Evolutionary conservation across 2,329 filamentous ascomycete genomes (phyloP).

Genomic region (Hortaea werneckii): DNA sequence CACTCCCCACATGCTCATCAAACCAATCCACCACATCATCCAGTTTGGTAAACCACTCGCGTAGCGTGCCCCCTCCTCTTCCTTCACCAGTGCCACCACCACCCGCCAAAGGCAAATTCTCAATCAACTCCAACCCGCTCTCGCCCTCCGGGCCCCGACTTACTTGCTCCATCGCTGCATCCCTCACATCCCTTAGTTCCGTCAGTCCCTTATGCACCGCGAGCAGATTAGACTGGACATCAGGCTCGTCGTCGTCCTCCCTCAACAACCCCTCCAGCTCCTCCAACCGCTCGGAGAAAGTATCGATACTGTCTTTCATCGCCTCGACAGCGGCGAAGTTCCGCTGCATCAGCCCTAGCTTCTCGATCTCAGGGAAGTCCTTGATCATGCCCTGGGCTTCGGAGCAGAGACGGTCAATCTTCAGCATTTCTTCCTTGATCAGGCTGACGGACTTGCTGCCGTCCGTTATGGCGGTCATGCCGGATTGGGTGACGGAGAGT

Average conservation of each 20-base stretch:
- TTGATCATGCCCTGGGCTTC: slow-evolving; percentile 96
- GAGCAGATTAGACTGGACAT: slow-evolving; percentile 86
- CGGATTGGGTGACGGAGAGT: slow-evolving; percentile 85
- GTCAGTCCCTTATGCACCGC: slow-evolving; percentile 87
- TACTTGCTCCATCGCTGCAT: slow-evolving; percentile 96
- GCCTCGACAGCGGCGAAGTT: slow-evolving; percentile 91
- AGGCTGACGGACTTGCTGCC: slow-evolving; percentile 83
- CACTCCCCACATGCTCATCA: slow-evolving; percentile 81
- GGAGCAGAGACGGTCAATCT: slow-evolving; percentile 93
- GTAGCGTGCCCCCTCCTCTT: slow-evolving; percentile 52
- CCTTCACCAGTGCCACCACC: too few relatives aligned
- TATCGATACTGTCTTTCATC: slow-evolving; percentile 85
- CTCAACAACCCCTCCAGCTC: slow-evolving; percentile 68
- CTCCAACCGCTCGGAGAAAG: slow-evolving; percentile 67
- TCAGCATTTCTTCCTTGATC: slow-evolving; percentile 98
- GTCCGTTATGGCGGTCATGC: slow-evolving; percentile 79
- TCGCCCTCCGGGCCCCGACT: slow-evolving; percentile 58
- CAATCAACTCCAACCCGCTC: slow-evolving; percentile 91
- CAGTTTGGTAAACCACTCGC: slow-evolving; percentile 79
- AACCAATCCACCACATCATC: slow-evolving; percentile 90
- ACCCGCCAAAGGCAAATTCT: slow-evolving; percentile 52
- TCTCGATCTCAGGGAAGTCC: slow-evolving; percentile 88
- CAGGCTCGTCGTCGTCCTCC: slow-evolving; percentile 74
- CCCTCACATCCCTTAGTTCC: slow-evolving; percentile 81
- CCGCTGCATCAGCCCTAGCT: slow-evolving; percentile 85